These are phyloP conservation scores for Brassica juncea DNA, from an alignment of 345 rosid species.

Conservation along the genomic window DNA sequence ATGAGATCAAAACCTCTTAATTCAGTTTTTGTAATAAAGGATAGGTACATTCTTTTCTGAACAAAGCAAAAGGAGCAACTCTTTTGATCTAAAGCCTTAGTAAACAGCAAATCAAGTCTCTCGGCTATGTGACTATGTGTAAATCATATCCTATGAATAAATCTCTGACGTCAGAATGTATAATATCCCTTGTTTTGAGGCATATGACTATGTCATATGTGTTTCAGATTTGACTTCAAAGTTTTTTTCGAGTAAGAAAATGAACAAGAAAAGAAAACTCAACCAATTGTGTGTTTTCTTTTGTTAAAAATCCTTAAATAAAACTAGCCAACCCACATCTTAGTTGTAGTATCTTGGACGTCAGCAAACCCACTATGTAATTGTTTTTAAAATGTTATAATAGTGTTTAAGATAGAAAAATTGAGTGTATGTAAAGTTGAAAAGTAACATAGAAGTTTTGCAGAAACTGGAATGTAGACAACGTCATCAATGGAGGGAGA, in stretches of 20 bases:
- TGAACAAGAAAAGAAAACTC: background rate
- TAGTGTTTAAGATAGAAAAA: background rate
- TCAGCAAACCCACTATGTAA: conserved; percentile 24
- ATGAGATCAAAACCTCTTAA: background rate
- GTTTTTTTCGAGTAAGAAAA: background rate
- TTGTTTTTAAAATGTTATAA: background rate
- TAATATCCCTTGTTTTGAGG: background rate
- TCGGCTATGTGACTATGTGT: background rate
- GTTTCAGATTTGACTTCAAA: background rate
- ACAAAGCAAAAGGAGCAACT: conserved; percentile 2
- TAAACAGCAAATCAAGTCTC: background rate
- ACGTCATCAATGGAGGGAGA: background rate
- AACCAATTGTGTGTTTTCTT: background rate
- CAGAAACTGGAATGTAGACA: background rate
- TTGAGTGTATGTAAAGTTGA: background rate
- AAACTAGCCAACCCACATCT: conserved; percentile 1
- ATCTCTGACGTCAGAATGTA: background rate
- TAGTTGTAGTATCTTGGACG: background rate
- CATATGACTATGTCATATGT: conserved; percentile 4
- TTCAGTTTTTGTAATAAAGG: conserved; percentile 10
- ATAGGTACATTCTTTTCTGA: background rate
- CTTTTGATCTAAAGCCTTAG: background rate
- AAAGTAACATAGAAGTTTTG: background rate
- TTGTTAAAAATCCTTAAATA: background rate
- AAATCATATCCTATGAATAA: background rate